Evolutionary conservation across 2,329 filamentous ascomycete species (phyloP).

Genomic region (Cercospora janseana): DNA sequence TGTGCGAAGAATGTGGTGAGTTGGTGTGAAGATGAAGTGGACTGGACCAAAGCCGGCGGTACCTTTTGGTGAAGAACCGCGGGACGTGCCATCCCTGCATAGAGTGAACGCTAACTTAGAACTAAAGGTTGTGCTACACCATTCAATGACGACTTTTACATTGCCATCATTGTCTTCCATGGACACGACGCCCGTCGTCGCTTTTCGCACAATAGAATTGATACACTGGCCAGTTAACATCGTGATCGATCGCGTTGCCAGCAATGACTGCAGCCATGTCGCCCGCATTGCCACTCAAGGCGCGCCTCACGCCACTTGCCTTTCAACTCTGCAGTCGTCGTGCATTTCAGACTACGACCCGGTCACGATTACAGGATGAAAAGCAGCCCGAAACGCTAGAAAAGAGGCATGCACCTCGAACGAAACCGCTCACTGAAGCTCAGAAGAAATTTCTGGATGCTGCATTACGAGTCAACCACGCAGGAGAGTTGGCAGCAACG

Average conservation of each 20-base stretch:
- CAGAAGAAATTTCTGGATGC: constrained; percentile 74
- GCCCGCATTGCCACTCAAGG: constrained; percentile 29
- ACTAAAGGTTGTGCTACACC: neutral
- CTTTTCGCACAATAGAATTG: neutral
- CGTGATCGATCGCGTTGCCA: no score
- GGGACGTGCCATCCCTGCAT: constrained; percentile 5
- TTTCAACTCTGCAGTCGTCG: constrained; percentile 33
- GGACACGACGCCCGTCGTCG: neutral
- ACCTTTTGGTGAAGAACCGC: neutral
- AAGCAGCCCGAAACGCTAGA: constrained; percentile 24
- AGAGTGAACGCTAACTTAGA: neutral
- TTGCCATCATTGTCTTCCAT: no score
- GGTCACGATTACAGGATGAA: constrained; percentile 23
- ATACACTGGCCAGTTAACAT: no score
- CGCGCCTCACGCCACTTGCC: constrained; percentile 31
- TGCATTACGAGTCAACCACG: constrained; percentile 92
- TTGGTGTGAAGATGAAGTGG: neutral
- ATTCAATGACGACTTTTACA: constrained; percentile 1
- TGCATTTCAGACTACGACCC: constrained; percentile 24
- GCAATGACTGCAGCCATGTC: constrained; percentile 9
- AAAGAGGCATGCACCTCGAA: constrained; percentile 19
- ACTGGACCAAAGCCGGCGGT: neutral
- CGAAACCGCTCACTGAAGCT: constrained; percentile 38
- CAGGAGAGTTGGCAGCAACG: constrained; percentile 92
- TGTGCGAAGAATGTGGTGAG: neutral